Base-by-base conservation (phyloP, 2,329 filamentous ascomycete genomes). In the Ophiostoma tasmaniense region DNA sequence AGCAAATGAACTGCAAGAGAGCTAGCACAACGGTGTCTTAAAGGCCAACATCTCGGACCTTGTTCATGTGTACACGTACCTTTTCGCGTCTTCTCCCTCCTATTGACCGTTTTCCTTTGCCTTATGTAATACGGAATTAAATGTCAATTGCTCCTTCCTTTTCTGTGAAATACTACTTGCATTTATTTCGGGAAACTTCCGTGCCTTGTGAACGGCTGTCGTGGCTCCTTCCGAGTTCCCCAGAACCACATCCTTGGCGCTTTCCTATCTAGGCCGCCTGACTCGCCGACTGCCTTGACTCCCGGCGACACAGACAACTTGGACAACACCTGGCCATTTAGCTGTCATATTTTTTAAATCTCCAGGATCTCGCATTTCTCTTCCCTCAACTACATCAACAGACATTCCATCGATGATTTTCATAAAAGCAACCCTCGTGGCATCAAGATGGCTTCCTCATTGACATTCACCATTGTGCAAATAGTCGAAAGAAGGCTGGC, bases 261-360 rank as follows among this genome's bases (percentile, higher is more conserved):
- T 35, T 62, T 62, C 59, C 59, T 22, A 35, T 62, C 59, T n/a
- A 11, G 59, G 59, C 59, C 59, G 59, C 14, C 59, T 62, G 59
- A 35, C 14, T 33, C 59, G 59, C 59, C 59, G 59, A 62, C 30
- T 62, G 59, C 59, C 59, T 11, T 17, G 10, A n/a, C 59, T 33
- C 7, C 30, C 59, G 59, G 22, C 55, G 55, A 62, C 20, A 62
- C 20, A 14, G n/a, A n/a, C 59, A 13, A 13, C 30, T 7, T 17
- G 14, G 10, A 4, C 30, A 13, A 22, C 59, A 35, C 28, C 59
- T 61, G 59, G 20, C 59, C 33, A 35, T 22, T 62, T n/a, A 35
- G 17, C 1, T 6, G 6, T 62, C 59, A 35, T 62, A 8, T 37
- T 30, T 35, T 61, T 11, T 20, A 37, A 1, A 20, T 35, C 30